Conservation (phyloP, 768 basidiomycete species). For the Serendipita vermifera region DNA sequence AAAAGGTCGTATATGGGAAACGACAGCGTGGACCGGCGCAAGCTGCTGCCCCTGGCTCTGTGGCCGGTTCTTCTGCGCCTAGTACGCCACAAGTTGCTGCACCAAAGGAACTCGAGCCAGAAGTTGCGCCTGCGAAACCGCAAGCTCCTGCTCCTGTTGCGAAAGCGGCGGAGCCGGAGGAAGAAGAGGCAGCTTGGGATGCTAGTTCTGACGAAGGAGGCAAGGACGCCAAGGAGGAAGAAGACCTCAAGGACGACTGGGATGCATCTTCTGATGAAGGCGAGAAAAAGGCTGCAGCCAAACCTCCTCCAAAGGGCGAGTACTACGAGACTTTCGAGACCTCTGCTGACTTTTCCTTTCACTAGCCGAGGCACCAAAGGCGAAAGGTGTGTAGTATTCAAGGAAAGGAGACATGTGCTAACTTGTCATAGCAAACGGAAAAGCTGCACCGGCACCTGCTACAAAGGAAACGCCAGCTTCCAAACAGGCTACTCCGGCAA, state of each 20-base stretch:
- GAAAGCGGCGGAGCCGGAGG: conserved; percentile 15
- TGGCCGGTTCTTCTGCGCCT: conserved; percentile 38
- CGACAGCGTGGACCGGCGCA: conserved; percentile 49
- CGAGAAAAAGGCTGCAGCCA: conserved; percentile 28
- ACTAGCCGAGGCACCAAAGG: too few species aligned
- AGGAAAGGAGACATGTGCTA: conserved; percentile 20
- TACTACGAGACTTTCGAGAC: too few species aligned
- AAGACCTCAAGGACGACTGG: conserved; percentile 37
- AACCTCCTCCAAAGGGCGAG: not conserved
- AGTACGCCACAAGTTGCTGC: conserved; percentile 25
- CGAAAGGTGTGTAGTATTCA: too few species aligned
- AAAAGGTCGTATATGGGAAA: conserved; percentile 71
- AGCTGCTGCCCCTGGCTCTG: conserved; percentile 23
- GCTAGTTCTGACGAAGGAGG: conserved; percentile 23
- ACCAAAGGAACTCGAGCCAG: conserved; percentile 23
- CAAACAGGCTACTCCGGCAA: conserved; percentile 17
- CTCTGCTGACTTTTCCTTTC: too few species aligned
- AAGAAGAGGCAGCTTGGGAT: conserved; percentile 30
- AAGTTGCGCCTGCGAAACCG: conserved; percentile 27
- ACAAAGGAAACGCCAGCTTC: conserved; percentile 15
- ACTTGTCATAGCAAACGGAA: conserved; percentile 18
- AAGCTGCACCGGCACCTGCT: conserved; percentile 19
- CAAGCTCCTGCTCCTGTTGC: conserved; percentile 21
- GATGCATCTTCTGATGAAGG: conserved; percentile 51
- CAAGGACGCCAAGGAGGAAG: conserved; percentile 21